phyloP scores from a whole-genome alignment of 192 early-diverging fungal species.

The Entomortierella chlamydospora region DNA sequence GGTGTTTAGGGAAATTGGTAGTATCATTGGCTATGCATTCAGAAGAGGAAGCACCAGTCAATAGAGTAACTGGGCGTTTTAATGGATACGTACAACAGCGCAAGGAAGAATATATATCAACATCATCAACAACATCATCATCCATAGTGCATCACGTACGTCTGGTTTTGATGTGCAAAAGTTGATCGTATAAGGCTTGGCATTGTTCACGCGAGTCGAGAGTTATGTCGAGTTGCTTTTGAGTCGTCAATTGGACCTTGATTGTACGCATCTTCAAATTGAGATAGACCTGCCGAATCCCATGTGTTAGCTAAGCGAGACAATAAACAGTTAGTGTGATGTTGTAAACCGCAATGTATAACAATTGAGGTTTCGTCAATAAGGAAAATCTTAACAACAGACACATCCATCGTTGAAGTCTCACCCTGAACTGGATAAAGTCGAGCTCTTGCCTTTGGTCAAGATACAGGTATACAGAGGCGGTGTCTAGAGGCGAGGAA shows the following conservation, averaged over 20 bases:
- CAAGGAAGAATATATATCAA: no score
- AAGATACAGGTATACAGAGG: constrained; percentile 38
- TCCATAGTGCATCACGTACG: no score
- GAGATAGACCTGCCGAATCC: constrained; percentile 23
- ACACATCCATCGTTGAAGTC: background rate
- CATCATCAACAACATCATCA: no score
- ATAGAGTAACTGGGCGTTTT: no score
- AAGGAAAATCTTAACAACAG: no score
- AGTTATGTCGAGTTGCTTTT: constrained; percentile 29
- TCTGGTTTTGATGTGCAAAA: constrained; percentile 21
- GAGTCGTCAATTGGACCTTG: constrained; percentile 23
- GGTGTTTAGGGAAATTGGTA: constrained; percentile 15
- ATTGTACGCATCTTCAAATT: constrained; percentile 2
- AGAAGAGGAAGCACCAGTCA: background rate
- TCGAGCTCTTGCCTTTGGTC: constrained; percentile 40
- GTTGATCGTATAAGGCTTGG: constrained; percentile 13
- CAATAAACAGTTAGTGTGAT: background rate
- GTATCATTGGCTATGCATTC: constrained; percentile 14
- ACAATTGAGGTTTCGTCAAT: no score
- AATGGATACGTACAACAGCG: no score
- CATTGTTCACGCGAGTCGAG: constrained; percentile 7
- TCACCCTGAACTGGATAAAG: constrained; percentile 29
- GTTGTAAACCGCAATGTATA: background rate
- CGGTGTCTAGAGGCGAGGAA: constrained; percentile 12
- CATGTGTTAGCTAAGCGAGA: constrained; percentile 26